Percentiles rank a stretch among this genome's conserved stretches.
Evolutionary conservation across 306 rosid genomes (phyloP).

Genomic region (Ormosia emarginata): DNA sequence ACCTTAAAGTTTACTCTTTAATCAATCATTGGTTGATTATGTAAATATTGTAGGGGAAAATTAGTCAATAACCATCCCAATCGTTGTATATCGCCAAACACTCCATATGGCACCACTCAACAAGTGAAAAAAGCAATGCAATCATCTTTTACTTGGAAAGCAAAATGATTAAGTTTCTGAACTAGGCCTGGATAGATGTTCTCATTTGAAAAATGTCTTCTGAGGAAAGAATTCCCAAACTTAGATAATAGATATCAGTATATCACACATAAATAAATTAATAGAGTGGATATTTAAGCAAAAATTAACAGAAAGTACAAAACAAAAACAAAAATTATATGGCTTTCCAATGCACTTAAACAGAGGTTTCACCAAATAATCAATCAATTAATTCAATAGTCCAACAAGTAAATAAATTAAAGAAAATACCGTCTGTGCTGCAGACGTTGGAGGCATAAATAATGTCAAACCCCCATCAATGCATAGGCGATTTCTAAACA

Average conservation of each 20-base stretch:
- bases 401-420: not conserved
- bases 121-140: not conserved
- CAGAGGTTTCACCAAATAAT: not conserved
- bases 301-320: not conserved
- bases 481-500: conserved; percentile 83
- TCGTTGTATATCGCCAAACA: not conserved
- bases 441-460: conserved; percentile 98
- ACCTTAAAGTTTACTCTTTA: not conserved
- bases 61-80: not conserved
- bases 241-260: not conserved
- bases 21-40: not conserved
- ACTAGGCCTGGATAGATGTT: not conserved
- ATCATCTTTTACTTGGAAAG: not conserved
- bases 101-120: not conserved
- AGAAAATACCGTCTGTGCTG: conserved; percentile 68
- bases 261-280: not conserved
- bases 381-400: not conserved
- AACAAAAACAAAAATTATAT: not conserved
- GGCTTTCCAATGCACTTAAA: not conserved
- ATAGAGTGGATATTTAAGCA: not conserved
- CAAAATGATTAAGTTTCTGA: not conserved
- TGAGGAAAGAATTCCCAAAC: not conserved
- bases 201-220: not conserved
- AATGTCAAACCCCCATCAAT: conserved; percentile 93
- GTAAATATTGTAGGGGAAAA: not conserved